phyloP scores from a whole-genome alignment of 495 filamentous ascomycete genomes.

The Neurospora sp. region DNA sequence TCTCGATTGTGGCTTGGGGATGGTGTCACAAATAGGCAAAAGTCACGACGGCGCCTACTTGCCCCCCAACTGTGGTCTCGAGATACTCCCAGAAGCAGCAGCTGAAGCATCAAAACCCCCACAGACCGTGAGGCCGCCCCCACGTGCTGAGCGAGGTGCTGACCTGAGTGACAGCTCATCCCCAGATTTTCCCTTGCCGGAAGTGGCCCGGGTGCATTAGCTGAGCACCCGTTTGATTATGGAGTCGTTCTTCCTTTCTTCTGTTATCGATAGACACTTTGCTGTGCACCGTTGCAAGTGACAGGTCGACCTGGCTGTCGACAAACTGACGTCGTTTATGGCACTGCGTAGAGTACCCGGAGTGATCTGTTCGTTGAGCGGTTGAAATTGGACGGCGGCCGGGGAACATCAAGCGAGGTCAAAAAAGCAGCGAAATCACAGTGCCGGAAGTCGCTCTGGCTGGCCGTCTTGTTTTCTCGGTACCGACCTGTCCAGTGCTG shows the following conservation, averaged over 20 bases:
- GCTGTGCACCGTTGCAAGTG: neutral
- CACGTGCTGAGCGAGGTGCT: neutral
- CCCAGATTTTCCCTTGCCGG: neutral
- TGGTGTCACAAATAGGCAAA: neutral
- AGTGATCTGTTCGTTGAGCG: neutral
- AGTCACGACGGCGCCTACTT: neutral
- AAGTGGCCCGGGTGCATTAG: neutral
- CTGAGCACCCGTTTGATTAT: neutral
- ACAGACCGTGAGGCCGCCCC: neutral
- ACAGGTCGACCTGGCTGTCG: neutral
- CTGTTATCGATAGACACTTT: neutral
- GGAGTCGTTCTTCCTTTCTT: neutral
- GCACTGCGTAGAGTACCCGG: neutral
- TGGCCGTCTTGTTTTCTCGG: neutral
- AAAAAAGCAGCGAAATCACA: neutral
- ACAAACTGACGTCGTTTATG: neutral
- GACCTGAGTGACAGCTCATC: neutral
- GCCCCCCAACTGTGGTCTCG: neutral
- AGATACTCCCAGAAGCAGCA: neutral
- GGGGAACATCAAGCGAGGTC: neutral
- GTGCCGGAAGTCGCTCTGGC: neutral
- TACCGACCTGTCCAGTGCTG: neutral
- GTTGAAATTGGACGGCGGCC: neutral
- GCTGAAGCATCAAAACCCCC: neutral
- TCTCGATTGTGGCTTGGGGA: neutral